phyloP scores from a whole-genome alignment of 768 basidiomycete genomes.

The Leccinum uliginosum region DNA sequence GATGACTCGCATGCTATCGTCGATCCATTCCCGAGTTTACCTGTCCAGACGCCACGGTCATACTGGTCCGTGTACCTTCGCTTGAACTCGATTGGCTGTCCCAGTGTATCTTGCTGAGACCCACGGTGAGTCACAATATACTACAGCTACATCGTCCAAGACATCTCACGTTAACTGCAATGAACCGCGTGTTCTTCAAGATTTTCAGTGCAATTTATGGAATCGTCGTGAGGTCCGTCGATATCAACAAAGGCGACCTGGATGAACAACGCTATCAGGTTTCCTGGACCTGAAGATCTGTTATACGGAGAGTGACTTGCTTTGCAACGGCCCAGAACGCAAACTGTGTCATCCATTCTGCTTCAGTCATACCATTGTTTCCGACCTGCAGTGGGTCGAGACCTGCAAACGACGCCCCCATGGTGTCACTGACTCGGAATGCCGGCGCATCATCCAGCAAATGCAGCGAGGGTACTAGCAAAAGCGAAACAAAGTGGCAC shows the following conservation, averaged over 20 bases:
- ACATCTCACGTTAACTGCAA: slow-evolving; percentile 5
- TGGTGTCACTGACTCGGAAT: slow-evolving; percentile 7
- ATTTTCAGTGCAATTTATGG: not conserved
- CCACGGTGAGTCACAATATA: not conserved
- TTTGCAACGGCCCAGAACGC: slow-evolving; percentile 14
- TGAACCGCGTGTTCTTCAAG: slow-evolving; percentile 4
- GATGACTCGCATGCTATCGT: slow-evolving; percentile 6
- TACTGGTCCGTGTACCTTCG: slow-evolving; percentile 10
- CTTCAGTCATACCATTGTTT: slow-evolving; percentile 37
- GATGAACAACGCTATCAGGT: not conserved
- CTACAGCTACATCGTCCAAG: not conserved
- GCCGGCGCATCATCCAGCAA: not conserved
- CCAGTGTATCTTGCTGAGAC: slow-evolving; percentile 10
- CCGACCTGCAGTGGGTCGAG: slow-evolving; percentile 56
- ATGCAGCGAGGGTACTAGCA: not conserved
- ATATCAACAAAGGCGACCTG: slow-evolving; percentile 13
- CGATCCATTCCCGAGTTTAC: slow-evolving; percentile 7
- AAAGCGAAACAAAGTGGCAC: not conserved
- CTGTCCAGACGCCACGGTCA: slow-evolving; percentile 9
- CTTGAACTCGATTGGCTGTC: not conserved
- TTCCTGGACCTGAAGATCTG: too few species aligned
- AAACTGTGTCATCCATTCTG: slow-evolving; percentile 9
- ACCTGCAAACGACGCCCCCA: slow-evolving; percentile 11
- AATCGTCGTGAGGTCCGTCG: slow-evolving; percentile 8
- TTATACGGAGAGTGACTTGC: not conserved